Percentiles rank a stretch among this genome's conserved stretches.
phyloP scores from a whole-genome alignment of 148 eudicot genomes.

The Cornus florida region DNA sequence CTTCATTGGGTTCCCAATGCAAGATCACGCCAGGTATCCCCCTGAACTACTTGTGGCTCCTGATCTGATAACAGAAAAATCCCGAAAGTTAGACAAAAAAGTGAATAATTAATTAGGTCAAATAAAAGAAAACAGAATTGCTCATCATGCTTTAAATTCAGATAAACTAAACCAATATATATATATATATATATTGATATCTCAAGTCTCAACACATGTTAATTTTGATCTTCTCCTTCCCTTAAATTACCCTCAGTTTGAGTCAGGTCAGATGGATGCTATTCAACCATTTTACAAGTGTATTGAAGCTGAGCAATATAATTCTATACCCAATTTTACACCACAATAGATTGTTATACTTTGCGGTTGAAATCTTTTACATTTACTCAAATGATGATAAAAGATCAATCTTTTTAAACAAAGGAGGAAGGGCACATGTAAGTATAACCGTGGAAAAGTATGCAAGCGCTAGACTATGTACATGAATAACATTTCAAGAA shows the following conservation, averaged over 20 bases:
- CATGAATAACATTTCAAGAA: not conserved
- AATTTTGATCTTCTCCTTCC: no score
- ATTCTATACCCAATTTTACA: no score
- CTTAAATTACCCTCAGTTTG: no score
- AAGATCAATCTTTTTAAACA: not conserved
- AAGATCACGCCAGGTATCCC: slow-evolving; percentile 78
- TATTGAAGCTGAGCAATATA: no score
- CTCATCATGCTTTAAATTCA: not conserved
- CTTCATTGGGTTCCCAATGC: slow-evolving; percentile 42
- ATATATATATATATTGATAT: no score
- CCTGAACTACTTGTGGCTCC: slow-evolving; percentile 49
- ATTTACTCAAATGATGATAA: not conserved
- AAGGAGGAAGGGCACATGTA: not conserved
- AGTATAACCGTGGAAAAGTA: not conserved
- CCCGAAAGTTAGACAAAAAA: not conserved
- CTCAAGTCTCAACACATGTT: no score
- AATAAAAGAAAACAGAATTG: not conserved
- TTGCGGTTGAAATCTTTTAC: not conserved
- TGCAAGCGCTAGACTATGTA: not conserved
- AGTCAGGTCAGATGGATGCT: no score
- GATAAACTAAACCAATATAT: not conserved
- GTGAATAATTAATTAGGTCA: not conserved
- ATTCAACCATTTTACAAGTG: no score
- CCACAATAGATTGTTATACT: not conserved
- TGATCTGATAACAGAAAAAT: slow-evolving; percentile 39